These are phyloP conservation scores for Limnomonas spitsbergensis DNA, from an alignment of 139 green algal species.

Conservation along the genomic window DNA sequence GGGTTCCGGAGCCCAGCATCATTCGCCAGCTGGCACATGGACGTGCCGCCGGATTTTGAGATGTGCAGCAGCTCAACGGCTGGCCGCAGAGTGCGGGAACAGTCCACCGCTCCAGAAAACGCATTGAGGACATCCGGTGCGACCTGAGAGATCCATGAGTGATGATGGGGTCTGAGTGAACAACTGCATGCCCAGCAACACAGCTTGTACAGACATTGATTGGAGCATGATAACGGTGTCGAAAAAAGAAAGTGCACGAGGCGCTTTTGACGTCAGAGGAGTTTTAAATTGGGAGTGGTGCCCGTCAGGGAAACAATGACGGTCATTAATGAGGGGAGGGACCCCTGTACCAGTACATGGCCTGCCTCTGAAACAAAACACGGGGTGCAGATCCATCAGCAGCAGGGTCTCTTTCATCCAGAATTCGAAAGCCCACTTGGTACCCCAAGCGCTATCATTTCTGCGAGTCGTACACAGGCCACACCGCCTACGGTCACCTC, in stretches of 20 bases:
- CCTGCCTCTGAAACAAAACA: too few species aligned
- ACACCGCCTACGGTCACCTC: not conserved
- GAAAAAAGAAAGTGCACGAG: not conserved
- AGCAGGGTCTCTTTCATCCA: not conserved
- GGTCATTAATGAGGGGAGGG: too few species aligned
- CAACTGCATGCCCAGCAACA: not conserved
- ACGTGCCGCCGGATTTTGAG: conserved; percentile 32
- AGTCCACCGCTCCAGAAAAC: not conserved
- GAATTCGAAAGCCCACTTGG: not conserved
- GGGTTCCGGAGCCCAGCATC: not conserved
- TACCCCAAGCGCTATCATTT: not conserved
- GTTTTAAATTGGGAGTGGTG: not conserved
- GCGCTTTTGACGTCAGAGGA: not conserved
- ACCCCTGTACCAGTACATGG: too few species aligned
- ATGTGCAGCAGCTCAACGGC: conserved; percentile 29
- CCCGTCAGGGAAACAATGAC: too few species aligned
- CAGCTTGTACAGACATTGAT: too few species aligned
- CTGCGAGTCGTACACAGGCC: not conserved
- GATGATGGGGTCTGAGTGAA: not conserved
- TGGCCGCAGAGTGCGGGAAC: not conserved
- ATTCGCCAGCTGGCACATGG: conserved; percentile 26
- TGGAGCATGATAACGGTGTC: not conserved
- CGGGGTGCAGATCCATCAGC: too few species aligned
- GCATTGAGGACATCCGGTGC: not conserved
- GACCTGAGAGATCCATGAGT: not conserved